Conservation (phyloP, 23 red algal species). For the Gracilaria caudata region DNA sequence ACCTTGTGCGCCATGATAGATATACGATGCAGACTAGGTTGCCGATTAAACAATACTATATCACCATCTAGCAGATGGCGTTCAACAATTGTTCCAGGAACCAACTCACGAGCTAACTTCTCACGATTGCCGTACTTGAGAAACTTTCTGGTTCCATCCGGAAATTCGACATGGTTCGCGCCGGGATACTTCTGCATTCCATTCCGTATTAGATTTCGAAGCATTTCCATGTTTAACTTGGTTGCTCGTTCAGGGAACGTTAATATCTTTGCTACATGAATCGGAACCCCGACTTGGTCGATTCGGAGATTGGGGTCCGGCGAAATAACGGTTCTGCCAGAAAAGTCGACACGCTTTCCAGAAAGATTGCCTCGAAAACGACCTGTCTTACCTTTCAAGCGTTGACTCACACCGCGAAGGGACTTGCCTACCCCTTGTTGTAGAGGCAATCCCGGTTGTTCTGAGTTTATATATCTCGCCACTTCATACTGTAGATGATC, state of each 20-base stretch:
- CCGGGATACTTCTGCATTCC: slow-evolving; percentile 91
- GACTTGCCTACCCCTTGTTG: slow-evolving; percentile 66
- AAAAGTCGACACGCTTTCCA: slow-evolving; percentile 98
- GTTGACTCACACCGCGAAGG: slow-evolving; percentile 83
- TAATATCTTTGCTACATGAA: slow-evolving; percentile 76
- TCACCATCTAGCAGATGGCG: slow-evolving; percentile 94
- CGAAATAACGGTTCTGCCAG: slow-evolving; percentile 94
- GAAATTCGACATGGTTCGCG: slow-evolving; percentile 84
- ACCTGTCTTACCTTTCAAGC: slow-evolving; percentile 94
- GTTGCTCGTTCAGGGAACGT: slow-evolving; percentile 95
- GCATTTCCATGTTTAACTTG: slow-evolving; percentile 74
- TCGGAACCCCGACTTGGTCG: slow-evolving; percentile 92
- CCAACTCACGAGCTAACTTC: slow-evolving; percentile 72
- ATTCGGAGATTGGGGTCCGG: slow-evolving; percentile 94
- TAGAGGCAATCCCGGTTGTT: slow-evolving; percentile 75
- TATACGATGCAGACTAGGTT: slow-evolving; percentile 94
- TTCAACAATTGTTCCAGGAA: slow-evolving; percentile 80
- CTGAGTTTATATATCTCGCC: slow-evolving; percentile 88
- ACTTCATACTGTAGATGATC: slow-evolving; percentile 82
- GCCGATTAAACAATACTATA: slow-evolving; percentile 97
- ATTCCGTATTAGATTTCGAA: slow-evolving; percentile 65
- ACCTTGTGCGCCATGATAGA: slow-evolving; percentile 97
- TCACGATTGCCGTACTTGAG: slow-evolving; percentile 89
- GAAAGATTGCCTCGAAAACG: slow-evolving; percentile 96
- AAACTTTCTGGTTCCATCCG: slow-evolving; percentile 88